A percentile compares a stretch with the other conserved stretches of the same genome.
Conservation (phyloP, 768 basidiomycete species). For the Hericium erinaceus region DNA sequence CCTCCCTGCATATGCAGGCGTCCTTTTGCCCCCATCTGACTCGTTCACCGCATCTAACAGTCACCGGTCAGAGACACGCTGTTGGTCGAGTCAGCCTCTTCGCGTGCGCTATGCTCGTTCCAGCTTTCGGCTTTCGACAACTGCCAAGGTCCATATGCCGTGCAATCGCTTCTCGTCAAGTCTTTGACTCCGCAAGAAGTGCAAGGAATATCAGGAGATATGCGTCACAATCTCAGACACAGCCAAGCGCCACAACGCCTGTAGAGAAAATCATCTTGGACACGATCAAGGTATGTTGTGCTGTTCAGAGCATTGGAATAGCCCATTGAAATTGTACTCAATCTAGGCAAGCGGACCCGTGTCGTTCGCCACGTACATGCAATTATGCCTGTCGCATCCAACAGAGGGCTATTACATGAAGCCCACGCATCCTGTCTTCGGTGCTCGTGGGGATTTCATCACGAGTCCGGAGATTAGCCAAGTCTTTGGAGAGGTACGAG, state of each 20-base stretch:
- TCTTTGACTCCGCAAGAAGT: too few species aligned
- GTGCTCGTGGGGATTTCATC: conserved; percentile 82
- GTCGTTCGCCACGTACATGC: conserved; percentile 85
- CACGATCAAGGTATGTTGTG: conserved; percentile 51
- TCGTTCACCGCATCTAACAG: too few species aligned
- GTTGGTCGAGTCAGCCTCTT: too few species aligned
- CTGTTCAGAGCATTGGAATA: background rate
- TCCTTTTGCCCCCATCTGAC: background rate
- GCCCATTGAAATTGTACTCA: background rate
- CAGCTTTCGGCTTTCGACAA: too few species aligned
- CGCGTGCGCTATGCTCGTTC: too few species aligned
- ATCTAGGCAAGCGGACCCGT: conserved; percentile 80
- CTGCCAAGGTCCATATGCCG: too few species aligned
- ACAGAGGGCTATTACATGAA: conserved; percentile 91
- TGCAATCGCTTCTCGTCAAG: too few species aligned
- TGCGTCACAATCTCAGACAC: background rate
- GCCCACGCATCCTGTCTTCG: conserved; percentile 65
- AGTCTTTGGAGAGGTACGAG: conserved; percentile 87
- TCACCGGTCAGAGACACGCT: too few species aligned
- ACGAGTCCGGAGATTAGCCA: conserved; percentile 97
- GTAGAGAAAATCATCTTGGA: conserved; percentile 63
- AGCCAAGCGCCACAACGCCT: background rate
- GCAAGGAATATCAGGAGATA: background rate
- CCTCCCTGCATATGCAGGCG: background rate
- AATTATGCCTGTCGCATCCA: conserved; percentile 83